These are phyloP conservation scores for Pseudognaphalium luteoalbum DNA, from an alignment of 129 eudicot species.

Conservation along the genomic window DNA sequence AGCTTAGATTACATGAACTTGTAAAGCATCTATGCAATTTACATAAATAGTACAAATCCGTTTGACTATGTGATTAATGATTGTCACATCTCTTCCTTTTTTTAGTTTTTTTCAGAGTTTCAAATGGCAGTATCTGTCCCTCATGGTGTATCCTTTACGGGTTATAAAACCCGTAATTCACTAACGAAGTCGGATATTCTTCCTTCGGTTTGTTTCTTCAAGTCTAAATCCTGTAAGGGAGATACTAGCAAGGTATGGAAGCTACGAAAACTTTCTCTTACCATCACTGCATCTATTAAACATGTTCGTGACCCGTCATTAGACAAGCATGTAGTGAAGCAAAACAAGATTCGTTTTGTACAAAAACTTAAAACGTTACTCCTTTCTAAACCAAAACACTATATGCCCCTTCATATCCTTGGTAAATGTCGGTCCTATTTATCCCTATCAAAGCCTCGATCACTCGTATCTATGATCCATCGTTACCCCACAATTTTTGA, in stretches of 20 bases:
- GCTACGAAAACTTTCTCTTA: conserved; percentile 17
- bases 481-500: conserved; percentile 91
- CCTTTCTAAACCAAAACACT: conserved; percentile 90
- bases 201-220: conserved; percentile 22
- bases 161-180: conserved; percentile 12
- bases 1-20: neutral
- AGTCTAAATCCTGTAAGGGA: conserved; percentile 7
- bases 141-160: conserved; percentile 19
- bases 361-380: conserved; percentile 80
- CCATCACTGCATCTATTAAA: conserved; percentile 45
- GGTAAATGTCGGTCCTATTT: conserved; percentile 72
- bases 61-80: neutral
- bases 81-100: neutral
- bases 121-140: conserved; percentile 47
- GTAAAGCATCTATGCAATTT: neutral
- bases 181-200: conserved; percentile 37
- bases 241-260: conserved; percentile 10
- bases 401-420: conserved; percentile 64
- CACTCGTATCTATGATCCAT: conserved; percentile 70
- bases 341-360: conserved; percentile 80
- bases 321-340: conserved; percentile 78
- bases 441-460: conserved; percentile 63
- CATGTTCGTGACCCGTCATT: conserved; percentile 67
- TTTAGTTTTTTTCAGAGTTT: conserved; percentile 23
- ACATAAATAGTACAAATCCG: neutral